Evolutionary conservation across 2,329 filamentous ascomycete genomes (phyloP), one percentile per base, ranked within the genome.

Genomic region (Sporothrix pseudoabietina): DNA sequence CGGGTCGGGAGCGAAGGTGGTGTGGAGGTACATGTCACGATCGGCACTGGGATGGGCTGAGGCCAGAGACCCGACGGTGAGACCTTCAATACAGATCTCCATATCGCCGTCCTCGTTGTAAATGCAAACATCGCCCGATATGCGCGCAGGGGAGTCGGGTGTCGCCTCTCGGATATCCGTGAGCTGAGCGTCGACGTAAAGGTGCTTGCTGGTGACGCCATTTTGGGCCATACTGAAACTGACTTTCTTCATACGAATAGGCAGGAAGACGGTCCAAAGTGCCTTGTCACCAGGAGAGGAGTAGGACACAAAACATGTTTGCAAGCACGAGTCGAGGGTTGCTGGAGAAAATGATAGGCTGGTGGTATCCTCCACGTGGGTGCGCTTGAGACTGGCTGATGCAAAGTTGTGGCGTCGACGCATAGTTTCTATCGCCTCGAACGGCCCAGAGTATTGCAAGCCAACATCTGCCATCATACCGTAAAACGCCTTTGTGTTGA

Each of bases 211-310:
- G 14, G 35, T 1, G 14, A 49, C 14, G 1, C 39, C 26, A 26
- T 22, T 52, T 19, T 71, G 70, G 4, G 79, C 79, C 47, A 82
- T 68, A 74, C 82, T 84, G 77, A 85, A 84, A 3, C 78, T 77
- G 0, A 84, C 74, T 16, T 72, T 77, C 9, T 78, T 76, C 8
- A 84, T 83, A 2, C 71, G 74, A 5, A 79, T 76, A 0, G 83
- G 83, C 0, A 85, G 78, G 73, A 85, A 84, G 0, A 81, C 78
- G 1, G 82, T 83, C 83, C 83, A 85, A 0, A 85, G 78, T 0
- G 82, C 79, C 80, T 77, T 79, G 55, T 85, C 83, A 12, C 82
- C 82, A 0, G 83, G 82, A 0, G 81, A 82, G 0, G 83, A 79
- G 32, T 82, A 82, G 0, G 83, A 78, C n/a, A 82, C 78, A 71